phyloP scores from a whole-genome alignment of 371 early-diverging fungal genomes.

The Mucor plumbeus region DNA sequence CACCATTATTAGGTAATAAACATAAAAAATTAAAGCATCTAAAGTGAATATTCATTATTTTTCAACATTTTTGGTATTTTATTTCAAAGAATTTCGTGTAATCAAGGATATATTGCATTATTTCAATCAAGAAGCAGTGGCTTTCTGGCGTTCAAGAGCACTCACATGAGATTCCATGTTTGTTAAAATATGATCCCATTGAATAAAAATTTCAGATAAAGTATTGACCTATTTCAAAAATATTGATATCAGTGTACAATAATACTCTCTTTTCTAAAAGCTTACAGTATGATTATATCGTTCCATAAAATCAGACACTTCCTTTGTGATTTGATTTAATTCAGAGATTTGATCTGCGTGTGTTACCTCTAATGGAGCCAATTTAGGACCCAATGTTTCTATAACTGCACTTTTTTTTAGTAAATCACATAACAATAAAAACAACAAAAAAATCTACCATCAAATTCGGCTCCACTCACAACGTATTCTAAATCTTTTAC shows the following conservation, averaged over 20 bases:
- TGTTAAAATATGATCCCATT: slow-evolving; percentile 64
- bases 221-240: slow-evolving; percentile 53
- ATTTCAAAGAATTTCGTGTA: too few relatives aligned
- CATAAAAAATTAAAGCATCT: too few relatives aligned
- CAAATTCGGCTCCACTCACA: slow-evolving; percentile 41
- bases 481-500: slow-evolving; percentile 60
- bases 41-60: too few relatives aligned
- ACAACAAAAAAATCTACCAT: slow-evolving; percentile 10
- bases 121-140: not conserved
- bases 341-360: slow-evolving; percentile 57
- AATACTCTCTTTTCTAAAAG: not conserved
- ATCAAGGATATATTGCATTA: too few relatives aligned
- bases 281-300: slow-evolving; percentile 60
- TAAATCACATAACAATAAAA: not conserved
- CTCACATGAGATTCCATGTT: slow-evolving; percentile 60
- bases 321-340: slow-evolving; percentile 46
- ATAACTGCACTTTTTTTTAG: slow-evolving; percentile 33
- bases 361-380: slow-evolving; percentile 51
- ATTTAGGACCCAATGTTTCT: slow-evolving; percentile 50
- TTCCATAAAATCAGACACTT: slow-evolving; percentile 54
- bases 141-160: slow-evolving; percentile 49
- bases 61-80: too few relatives aligned
- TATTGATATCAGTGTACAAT: not conserved
- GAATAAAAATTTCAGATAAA: slow-evolving; percentile 66
- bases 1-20: too few relatives aligned